Conservation (phyloP, 345 rosid genomes). For the Xanthoceras sorbifolium region DNA sequence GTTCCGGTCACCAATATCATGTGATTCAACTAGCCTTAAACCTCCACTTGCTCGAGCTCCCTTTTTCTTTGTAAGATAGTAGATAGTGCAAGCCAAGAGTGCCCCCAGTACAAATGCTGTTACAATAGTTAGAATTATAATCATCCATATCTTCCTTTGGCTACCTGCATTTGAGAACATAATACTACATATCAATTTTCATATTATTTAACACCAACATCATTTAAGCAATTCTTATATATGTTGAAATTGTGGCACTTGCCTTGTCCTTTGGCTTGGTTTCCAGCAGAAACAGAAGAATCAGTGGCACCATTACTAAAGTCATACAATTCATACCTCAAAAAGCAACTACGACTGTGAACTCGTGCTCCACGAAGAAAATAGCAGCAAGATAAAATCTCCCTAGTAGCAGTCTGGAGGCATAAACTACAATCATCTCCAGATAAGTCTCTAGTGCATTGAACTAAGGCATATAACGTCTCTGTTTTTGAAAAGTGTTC, state of each 20-base stretch:
- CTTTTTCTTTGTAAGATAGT: slow-evolving; percentile 6
- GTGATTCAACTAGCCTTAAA: slow-evolving; percentile 7
- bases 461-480: slow-evolving; percentile 31
- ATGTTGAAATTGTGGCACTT: slow-evolving; percentile 2
- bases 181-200: not conserved
- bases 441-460: slow-evolving; percentile 40
- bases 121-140: slow-evolving; percentile 18
- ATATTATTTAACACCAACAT: not conserved
- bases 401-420: slow-evolving; percentile 30
- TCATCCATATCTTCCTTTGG: slow-evolving; percentile 16
- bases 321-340: slow-evolving; percentile 46
- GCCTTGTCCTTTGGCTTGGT: slow-evolving; percentile 22
- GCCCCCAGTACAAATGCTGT: slow-evolving; percentile 17
- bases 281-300: slow-evolving; percentile 4
- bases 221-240: not conserved
- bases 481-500: slow-evolving; percentile 4
- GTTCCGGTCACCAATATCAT: slow-evolving; percentile 9
- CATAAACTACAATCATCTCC: slow-evolving; percentile 33
- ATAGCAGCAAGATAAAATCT: slow-evolving; percentile 27
- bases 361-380: slow-evolving; percentile 38
- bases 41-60: slow-evolving; percentile 7
- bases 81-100: slow-evolving; percentile 19
- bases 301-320: slow-evolving; percentile 30
- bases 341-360: slow-evolving; percentile 44
- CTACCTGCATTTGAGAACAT: slow-evolving; percentile 18